Conservation (phyloP, 75 land plant genomes). For the Pseudotsuga menziesii region DNA sequence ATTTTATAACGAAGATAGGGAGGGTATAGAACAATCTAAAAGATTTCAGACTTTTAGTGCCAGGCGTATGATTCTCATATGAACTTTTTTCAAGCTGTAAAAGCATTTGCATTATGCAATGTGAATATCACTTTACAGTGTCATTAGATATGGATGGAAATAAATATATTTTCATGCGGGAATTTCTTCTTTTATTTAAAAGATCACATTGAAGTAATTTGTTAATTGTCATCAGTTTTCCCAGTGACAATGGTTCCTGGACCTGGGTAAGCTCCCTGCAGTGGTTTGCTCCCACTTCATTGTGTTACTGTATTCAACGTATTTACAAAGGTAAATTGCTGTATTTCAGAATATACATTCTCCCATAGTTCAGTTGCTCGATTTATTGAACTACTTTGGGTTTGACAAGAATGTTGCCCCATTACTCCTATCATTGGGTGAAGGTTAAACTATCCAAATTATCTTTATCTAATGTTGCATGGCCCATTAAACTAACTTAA, state of each 20-base stretch:
- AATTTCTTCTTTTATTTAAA: background rate
- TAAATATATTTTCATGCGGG: background rate
- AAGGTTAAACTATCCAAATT: too few species aligned
- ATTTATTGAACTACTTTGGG: too few species aligned
- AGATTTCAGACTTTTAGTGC: background rate
- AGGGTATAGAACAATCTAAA: background rate
- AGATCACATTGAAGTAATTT: background rate
- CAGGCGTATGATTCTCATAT: background rate
- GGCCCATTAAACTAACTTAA: too few species aligned
- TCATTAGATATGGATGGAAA: background rate
- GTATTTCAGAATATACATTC: too few species aligned
- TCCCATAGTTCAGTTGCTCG: too few species aligned
- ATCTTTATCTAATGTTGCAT: too few species aligned
- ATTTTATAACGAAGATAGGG: background rate
- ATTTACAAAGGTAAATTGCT: too few species aligned
- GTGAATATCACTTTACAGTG: background rate
- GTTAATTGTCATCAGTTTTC: background rate
- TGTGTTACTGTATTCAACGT: too few species aligned
- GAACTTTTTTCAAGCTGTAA: background rate
- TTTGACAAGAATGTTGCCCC: too few species aligned
- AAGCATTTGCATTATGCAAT: background rate
- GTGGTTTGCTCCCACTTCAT: too few species aligned
- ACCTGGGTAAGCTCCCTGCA: background rate
- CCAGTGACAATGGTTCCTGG: background rate
- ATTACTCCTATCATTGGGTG: too few species aligned